Conservation (phyloP, 371 early-diverging fungal species). For the Basidiobolus heterosporus region DNA sequence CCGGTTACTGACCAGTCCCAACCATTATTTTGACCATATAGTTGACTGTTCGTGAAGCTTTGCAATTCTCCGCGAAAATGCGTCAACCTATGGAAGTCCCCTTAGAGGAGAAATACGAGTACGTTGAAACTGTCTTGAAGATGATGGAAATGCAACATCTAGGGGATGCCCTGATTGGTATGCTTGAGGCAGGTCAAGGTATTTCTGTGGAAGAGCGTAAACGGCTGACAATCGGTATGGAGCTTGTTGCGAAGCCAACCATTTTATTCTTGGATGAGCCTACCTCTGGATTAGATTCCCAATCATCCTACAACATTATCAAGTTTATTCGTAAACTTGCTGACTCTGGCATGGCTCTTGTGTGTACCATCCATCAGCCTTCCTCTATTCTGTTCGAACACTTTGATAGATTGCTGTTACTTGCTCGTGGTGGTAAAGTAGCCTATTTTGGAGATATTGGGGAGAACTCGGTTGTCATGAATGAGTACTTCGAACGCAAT, state of each 20-base stretch:
- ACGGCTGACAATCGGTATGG: constrained; percentile 37
- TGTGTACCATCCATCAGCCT: constrained; percentile 83
- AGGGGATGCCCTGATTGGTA: constrained; percentile 38
- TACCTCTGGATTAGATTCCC: constrained; percentile 55
- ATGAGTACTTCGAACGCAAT: constrained; percentile 42
- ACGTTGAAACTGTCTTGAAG: constrained; percentile 49
- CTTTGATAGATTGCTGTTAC: constrained; percentile 61
- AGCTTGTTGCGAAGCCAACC: constrained; percentile 58
- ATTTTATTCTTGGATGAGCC: constrained; percentile 77
- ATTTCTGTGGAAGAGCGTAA: constrained; percentile 38
- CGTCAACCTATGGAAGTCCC: constrained; percentile 42
- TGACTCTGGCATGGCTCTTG: constrained; percentile 39
- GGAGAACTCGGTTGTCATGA: constrained; percentile 24
- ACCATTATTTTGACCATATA: too few species aligned
- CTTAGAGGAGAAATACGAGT: constrained; percentile 39
- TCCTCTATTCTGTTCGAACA: constrained; percentile 60
- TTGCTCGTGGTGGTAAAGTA: constrained; percentile 60
- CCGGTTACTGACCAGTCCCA: too few species aligned
- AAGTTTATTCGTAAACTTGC: constrained; percentile 54
- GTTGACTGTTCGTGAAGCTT: constrained; percentile 38
- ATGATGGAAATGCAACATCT: constrained; percentile 44
- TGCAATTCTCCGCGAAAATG: constrained; percentile 51
- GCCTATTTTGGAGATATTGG: constrained; percentile 69
- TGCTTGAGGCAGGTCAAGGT: constrained; percentile 22
- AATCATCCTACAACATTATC: constrained; percentile 51